Evolutionary conservation across 2,329 filamentous ascomycete genomes (phyloP).

Genomic region (Diaporthe sp.): DNA sequence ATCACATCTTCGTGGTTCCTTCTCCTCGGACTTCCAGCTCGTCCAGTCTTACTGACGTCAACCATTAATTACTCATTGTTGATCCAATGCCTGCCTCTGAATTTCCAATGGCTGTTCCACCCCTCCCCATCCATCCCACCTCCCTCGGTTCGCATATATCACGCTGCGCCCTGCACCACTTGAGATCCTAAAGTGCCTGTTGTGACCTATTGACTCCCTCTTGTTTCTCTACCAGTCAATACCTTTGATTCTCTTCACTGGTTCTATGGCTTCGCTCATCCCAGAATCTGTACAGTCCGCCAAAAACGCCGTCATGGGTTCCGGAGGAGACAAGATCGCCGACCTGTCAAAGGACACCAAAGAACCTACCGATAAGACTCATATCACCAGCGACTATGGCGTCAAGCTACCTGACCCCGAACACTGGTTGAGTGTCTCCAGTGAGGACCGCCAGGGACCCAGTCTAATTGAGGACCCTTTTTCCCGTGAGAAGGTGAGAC

Average conservation of each 20-base stretch:
- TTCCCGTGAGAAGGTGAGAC: conserved; percentile 77
- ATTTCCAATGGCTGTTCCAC: conserved; percentile 32
- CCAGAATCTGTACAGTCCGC: conserved; percentile 54
- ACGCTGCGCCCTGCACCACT: neutral
- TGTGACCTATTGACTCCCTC: neutral
- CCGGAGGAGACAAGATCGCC: conserved; percentile 67
- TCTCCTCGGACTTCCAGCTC: neutral
- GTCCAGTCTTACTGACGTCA: conserved; percentile 35
- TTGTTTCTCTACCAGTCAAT: neutral
- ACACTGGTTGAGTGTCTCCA: conserved; percentile 79
- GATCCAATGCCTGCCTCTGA: conserved; percentile 34
- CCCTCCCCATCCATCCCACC: neutral
- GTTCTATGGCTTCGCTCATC: conserved; percentile 44
- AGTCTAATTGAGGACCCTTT: conserved; percentile 79
- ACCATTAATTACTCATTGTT: neutral
- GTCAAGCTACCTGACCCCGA: conserved; percentile 81
- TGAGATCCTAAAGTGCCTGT: neutral
- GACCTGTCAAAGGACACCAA: conserved; percentile 73
- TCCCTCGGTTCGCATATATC: neutral
- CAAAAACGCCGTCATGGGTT: conserved; percentile 57
- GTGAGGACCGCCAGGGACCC: conserved; percentile 75
- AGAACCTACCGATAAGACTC: conserved; percentile 69
- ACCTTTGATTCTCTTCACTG: neutral
- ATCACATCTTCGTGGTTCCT: neutral
- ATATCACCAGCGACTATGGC: conserved; percentile 83